These are phyloP conservation scores for Oryza nivara DNA, from an alignment of 176 grass and related monocot species.

Conservation along the genomic window DNA sequence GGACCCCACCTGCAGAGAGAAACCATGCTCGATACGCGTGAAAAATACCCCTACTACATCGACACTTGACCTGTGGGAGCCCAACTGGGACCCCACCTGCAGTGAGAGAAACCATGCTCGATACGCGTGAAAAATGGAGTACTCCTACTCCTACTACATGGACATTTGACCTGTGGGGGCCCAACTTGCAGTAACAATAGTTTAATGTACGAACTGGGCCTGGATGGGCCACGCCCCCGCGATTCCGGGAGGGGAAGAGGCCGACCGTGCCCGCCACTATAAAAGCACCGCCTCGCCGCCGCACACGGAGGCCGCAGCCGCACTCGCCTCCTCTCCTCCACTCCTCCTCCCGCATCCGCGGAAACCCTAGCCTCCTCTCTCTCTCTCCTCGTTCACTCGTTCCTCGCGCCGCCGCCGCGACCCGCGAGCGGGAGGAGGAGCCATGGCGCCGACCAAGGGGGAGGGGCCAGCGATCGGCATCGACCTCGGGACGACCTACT, in stretches of 20 bases:
- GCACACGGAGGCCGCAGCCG: no score
- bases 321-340: neutral
- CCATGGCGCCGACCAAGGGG: conserved; percentile 51
- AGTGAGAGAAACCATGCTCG: no score
- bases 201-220: neutral
- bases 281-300: conserved; percentile 10
- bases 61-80: no score
- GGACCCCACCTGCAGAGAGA: no score
- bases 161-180: no score
- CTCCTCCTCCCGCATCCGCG: neutral
- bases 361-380: neutral
- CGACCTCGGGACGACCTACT: conserved; percentile 9
- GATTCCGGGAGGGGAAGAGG: neutral
- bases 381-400: neutral
- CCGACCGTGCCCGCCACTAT: neutral
- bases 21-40: no score
- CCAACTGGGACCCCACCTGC: neutral
- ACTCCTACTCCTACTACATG: no score
- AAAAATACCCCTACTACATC: no score
- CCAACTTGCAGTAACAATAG: neutral
- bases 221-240: neutral
- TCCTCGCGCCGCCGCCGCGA: neutral
- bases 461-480: conserved; percentile 60
- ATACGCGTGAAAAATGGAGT: no score
- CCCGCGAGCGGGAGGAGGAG: neutral